Evolutionary conservation across 2,329 filamentous ascomycete species (phyloP).

Genomic region (Trichoderma aggressivum): DNA sequence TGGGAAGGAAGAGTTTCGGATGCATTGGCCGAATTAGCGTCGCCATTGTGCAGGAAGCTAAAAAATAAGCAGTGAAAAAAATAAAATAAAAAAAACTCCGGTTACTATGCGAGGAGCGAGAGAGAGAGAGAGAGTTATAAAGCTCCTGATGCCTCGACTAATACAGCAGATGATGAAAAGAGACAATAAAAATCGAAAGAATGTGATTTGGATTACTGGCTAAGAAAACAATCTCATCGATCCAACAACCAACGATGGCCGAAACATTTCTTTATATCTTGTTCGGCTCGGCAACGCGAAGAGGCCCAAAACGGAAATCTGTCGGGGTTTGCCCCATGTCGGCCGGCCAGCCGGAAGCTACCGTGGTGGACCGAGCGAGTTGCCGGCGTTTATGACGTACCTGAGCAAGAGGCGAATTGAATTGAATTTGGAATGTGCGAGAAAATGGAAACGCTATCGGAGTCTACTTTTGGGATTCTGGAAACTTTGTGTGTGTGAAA

Average conservation of each 20-base stretch:
- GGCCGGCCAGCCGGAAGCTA: constrained; percentile 15
- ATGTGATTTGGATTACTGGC: not conserved
- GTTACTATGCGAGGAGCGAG: not conserved
- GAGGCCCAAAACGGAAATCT: not conserved
- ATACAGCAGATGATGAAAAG: not conserved
- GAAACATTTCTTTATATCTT: constrained; percentile 2
- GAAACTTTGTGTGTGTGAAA: not conserved
- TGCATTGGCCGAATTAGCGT: constrained; percentile 12
- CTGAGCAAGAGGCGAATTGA: not conserved
- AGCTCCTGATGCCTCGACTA: not conserved
- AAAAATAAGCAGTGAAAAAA: not conserved
- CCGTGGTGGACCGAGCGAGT: not conserved
- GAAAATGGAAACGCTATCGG: not conserved
- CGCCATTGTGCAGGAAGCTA: not conserved
- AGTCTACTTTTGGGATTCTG: not conserved
- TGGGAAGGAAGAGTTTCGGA: not conserved
- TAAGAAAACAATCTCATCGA: not conserved
- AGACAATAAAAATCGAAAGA: not conserved
- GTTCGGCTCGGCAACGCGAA: not conserved
- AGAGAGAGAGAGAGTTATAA: not conserved
- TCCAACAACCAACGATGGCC: not conserved
- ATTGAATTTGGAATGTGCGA: not conserved
- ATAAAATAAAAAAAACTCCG: not conserved
- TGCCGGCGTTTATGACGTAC: not conserved
- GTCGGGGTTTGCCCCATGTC: constrained; percentile 5